A percentile compares a stretch with the other conserved stretches of the same genome.
Conservation (phyloP, 2,329 filamentous ascomycete genomes). For the Fusarium camptoceras region DNA sequence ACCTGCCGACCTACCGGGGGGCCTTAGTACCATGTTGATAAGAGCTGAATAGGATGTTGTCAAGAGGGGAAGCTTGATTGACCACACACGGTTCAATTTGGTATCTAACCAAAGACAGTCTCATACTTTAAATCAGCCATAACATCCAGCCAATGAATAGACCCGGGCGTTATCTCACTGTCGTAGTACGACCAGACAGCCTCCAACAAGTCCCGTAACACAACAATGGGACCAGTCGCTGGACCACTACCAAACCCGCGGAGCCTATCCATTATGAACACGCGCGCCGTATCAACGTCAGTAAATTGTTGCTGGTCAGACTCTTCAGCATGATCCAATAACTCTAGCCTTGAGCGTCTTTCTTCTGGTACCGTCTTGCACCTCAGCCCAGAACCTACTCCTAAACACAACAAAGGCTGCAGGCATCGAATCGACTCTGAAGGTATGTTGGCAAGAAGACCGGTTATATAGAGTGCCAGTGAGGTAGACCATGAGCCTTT, state of each 20-base stretch:
- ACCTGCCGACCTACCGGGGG: background rate
- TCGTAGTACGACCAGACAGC: slow-evolving; percentile 34
- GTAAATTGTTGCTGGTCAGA: background rate
- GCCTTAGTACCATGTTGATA: background rate
- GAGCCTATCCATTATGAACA: slow-evolving; percentile 25
- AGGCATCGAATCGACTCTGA: slow-evolving; percentile 25
- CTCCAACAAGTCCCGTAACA: slow-evolving; percentile 26
- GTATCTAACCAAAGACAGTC: slow-evolving; percentile 32
- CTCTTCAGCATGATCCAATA: background rate
- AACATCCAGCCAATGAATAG: slow-evolving; percentile 27
- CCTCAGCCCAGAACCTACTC: slow-evolving; percentile 21
- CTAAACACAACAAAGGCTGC: slow-evolving; percentile 22
- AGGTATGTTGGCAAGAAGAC: slow-evolving; percentile 12
- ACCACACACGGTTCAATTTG: background rate
- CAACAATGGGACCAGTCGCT: slow-evolving; percentile 22
- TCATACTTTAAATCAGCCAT: slow-evolving; percentile 32
- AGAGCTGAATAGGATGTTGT: slow-evolving; percentile 3
- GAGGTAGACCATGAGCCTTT: slow-evolving; percentile 27
- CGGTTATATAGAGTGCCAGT: slow-evolving; percentile 27
- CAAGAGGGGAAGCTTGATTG: slow-evolving; percentile 11
- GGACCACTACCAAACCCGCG: slow-evolving; percentile 3
- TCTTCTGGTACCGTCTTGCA: slow-evolving; percentile 21
- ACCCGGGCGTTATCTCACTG: slow-evolving; percentile 23
- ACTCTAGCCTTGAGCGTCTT: background rate
- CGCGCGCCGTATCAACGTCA: slow-evolving; percentile 16